Evolutionary conservation across 495 filamentous ascomycete genomes (phyloP).

Genomic region (Hypoxylon rickii): DNA sequence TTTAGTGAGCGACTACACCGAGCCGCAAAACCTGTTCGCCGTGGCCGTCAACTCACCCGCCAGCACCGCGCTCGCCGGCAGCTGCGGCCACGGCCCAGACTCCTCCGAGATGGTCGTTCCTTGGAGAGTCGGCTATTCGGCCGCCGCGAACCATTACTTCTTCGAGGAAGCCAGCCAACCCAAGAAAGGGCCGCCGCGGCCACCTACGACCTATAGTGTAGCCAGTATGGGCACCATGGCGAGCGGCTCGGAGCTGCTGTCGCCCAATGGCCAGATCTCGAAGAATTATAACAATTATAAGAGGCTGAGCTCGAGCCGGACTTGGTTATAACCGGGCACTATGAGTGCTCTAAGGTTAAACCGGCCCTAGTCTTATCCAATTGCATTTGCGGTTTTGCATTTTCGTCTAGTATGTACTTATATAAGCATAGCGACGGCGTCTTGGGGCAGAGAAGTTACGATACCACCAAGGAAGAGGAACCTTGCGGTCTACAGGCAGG

Average conservation of each 20-base stretch:
- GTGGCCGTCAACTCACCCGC: slow-evolving; percentile 71
- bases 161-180: slow-evolving; percentile 40
- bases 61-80: slow-evolving; percentile 56
- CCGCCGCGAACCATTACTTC: slow-evolving; percentile 45
- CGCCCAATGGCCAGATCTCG: not conserved
- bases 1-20: slow-evolving; percentile 72
- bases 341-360: too few species aligned
- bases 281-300: slow-evolving; percentile 33
- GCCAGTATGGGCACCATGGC: not conserved
- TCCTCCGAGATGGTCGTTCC: slow-evolving; percentile 56
- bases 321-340: slow-evolving; percentile 36
- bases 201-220: not conserved
- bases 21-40: slow-evolving; percentile 72
- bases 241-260: slow-evolving; percentile 31
- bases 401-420: not conserved
- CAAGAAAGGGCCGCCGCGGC: not conserved
- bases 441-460: not conserved
- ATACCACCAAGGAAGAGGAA: slow-evolving; percentile 6
- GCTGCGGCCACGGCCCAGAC: slow-evolving; percentile 67
- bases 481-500: not conserved
- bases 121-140: slow-evolving; percentile 60
- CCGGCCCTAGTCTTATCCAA: too few species aligned
- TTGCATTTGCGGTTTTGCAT: too few species aligned
- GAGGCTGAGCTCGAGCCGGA: slow-evolving; percentile 30
- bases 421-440: slow-evolving; percentile 26